Evolutionary conservation across 2,329 filamentous ascomycete species (phyloP).

Genomic region (Berkeleyomyces basicola): DNA sequence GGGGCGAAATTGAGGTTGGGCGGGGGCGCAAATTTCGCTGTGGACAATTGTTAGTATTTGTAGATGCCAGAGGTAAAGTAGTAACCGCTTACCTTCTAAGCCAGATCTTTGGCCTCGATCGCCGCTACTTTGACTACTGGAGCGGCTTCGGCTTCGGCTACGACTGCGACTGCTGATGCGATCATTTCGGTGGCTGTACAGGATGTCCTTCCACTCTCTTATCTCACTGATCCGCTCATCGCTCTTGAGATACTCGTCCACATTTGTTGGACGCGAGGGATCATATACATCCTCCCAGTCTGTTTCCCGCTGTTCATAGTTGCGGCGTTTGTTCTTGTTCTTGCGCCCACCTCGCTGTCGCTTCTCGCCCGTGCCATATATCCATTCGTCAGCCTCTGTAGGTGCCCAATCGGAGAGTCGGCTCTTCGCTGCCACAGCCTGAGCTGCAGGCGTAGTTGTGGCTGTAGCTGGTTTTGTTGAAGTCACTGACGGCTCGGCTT

Average conservation of each 20-base stretch:
- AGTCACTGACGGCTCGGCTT: constrained; percentile 16
- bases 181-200: constrained; percentile 54
- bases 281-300: constrained; percentile 92
- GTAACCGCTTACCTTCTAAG: not conserved
- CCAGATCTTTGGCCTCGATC: constrained; percentile 14
- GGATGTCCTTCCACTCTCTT: constrained; percentile 66
- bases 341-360: constrained; percentile 62
- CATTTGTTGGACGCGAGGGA: constrained; percentile 62
- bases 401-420: constrained; percentile 69
- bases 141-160: constrained; percentile 16
- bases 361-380: constrained; percentile 46
- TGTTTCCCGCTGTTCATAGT: constrained; percentile 40
- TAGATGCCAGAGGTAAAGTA: not conserved
- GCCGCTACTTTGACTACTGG: constrained; percentile 22
- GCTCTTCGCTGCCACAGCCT: constrained; percentile 39
- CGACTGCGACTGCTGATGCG: constrained; percentile 21
- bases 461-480: constrained; percentile 24
- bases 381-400: constrained; percentile 65
- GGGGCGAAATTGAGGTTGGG: constrained; percentile 39
- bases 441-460: constrained; percentile 19
- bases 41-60: not conserved
- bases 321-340: constrained; percentile 53
- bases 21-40: constrained; percentile 45
- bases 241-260: constrained; percentile 69
- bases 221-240: constrained; percentile 70